phyloP scores from a whole-genome alignment of 345 rosid species.

The Eucalyptus rudis region DNA sequence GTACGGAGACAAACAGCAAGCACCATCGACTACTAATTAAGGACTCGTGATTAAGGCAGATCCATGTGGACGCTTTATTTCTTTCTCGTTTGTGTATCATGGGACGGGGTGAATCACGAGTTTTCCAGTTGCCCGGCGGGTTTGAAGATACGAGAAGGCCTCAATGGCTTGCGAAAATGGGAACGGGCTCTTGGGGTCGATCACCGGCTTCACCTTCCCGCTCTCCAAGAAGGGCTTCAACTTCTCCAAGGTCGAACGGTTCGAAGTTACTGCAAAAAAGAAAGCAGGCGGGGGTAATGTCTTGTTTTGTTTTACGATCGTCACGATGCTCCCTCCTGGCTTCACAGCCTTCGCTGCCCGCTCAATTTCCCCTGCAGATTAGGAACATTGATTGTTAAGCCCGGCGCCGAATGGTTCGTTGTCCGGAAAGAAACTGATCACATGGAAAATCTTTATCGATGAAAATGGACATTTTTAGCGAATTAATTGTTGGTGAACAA shows the following conservation, averaged over 20 bases:
- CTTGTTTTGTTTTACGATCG: slow-evolving; percentile 28
- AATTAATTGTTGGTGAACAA: not conserved
- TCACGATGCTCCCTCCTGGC: slow-evolving; percentile 81
- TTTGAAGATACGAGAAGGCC: slow-evolving; percentile 66
- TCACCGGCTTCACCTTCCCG: slow-evolving; percentile 58
- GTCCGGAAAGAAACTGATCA: not conserved
- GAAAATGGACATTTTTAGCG: not conserved
- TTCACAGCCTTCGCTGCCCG: slow-evolving; percentile 68
- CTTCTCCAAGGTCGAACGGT: slow-evolving; percentile 55
- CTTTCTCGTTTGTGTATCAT: not conserved
- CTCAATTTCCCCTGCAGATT: slow-evolving; percentile 53
- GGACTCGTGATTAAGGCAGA: not conserved
- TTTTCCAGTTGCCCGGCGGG: slow-evolving; percentile 66
- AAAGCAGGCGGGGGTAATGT: slow-evolving; percentile 74
- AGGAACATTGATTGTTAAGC: not conserved
- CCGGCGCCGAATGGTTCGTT: not conserved
- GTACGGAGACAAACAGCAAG: not conserved
- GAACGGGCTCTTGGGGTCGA: slow-evolving; percentile 71
- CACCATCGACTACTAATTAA: not conserved
- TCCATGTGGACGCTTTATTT: not conserved
- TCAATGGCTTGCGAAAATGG: slow-evolving; percentile 43
- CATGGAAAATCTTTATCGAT: not conserved
- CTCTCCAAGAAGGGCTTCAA: slow-evolving; percentile 68
- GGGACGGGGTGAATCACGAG: slow-evolving; percentile 58
- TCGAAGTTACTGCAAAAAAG: slow-evolving; percentile 64